Percentiles rank a stretch among this genome's conserved stretches.
These are phyloP conservation scores for Isoetes engelmannii DNA, from an alignment of 83 land plant genomes.

Conservation along the genomic window DNA sequence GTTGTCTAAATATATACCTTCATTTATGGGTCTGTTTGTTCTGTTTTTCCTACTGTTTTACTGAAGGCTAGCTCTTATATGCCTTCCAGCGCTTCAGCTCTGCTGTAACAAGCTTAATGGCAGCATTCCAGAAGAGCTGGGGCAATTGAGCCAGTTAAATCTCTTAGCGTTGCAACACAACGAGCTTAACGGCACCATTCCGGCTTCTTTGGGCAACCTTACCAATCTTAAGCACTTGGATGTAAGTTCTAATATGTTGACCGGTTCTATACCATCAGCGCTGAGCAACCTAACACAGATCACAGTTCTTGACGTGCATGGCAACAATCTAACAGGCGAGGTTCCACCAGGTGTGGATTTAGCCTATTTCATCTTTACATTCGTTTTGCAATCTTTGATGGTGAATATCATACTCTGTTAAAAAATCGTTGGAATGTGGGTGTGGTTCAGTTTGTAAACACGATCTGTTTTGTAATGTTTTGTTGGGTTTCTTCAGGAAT, in stretches of 20 bases:
- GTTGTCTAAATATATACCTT: no score
- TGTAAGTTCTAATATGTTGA: conserved; percentile 37
- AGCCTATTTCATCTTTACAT: neutral
- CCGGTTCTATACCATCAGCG: conserved; percentile 3
- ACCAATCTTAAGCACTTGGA: conserved; percentile 50
- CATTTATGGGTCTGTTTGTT: no score
- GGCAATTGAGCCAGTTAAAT: conserved; percentile 48
- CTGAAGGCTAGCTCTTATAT: neutral
- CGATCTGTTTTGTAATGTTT: conserved; percentile 12
- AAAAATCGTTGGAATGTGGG: neutral
- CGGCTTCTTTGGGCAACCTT: conserved; percentile 44
- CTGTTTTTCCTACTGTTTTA: no score
- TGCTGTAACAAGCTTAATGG: conserved; percentile 67
- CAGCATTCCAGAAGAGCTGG: conserved; percentile 58
- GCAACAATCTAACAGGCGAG: conserved; percentile 62
- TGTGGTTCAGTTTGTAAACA: neutral
- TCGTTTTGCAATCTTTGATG: neutral
- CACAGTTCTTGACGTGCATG: conserved; percentile 10
- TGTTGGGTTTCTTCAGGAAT: conserved; percentile 7
- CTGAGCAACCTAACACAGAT: conserved; percentile 3
- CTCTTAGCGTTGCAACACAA: conserved; percentile 68
- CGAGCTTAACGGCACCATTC: conserved; percentile 68
- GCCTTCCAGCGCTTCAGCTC: conserved; percentile 86
- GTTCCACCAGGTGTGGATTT: conserved; percentile 55
- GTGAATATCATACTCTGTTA: neutral